Evolutionary conservation across 1,284 basidiomycete species (phyloP).

Genomic region (Trichosporon inkin): DNA sequence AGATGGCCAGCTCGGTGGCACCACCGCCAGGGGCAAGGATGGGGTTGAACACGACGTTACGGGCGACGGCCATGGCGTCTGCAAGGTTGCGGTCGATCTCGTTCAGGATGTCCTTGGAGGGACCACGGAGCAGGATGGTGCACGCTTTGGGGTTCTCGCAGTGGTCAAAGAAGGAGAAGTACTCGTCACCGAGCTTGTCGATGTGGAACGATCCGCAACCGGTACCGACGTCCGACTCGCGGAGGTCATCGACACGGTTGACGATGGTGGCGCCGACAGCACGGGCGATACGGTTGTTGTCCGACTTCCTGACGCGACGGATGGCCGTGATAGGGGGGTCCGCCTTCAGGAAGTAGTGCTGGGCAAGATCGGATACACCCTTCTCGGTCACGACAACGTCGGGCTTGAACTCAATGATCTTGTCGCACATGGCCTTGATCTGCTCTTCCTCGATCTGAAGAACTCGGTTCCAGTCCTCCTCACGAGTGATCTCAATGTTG

Average conservation of each 20-base stretch:
- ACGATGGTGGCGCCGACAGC: conserved; percentile 95
- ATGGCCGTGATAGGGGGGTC: conserved; percentile 75
- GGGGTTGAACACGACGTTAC: conserved; percentile 96
- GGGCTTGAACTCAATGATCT: conserved; percentile 88
- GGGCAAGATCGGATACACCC: conserved; percentile 92
- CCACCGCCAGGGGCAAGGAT: conserved; percentile 87
- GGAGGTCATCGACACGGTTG: conserved; percentile 91
- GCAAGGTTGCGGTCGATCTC: conserved; percentile 97
- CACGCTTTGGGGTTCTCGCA: conserved; percentile 94
- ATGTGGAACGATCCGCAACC: conserved; percentile 91
- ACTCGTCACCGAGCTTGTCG: conserved; percentile 98
- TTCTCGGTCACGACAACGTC: conserved; percentile 96
- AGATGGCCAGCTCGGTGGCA: conserved; percentile 97
- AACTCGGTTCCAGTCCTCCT: conserved; percentile 87
- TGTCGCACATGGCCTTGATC: conserved; percentile 81
- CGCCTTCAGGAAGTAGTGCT: conserved; percentile 83
- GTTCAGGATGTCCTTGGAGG: conserved; percentile 96
- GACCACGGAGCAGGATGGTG: conserved; percentile 96
- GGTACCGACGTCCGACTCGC: conserved; percentile 87
- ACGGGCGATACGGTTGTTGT: conserved; percentile 97
- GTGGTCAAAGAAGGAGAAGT: conserved; percentile 93
- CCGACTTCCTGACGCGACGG: conserved; percentile 92
- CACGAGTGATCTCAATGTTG: conserved; percentile 95
- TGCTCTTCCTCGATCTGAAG: conserved; percentile 98
- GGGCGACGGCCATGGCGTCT: conserved; percentile 94